These are phyloP conservation scores for Colletotrichum cuscutae DNA, from an alignment of 2,329 filamentous ascomycete species.

Conservation along the genomic window DNA sequence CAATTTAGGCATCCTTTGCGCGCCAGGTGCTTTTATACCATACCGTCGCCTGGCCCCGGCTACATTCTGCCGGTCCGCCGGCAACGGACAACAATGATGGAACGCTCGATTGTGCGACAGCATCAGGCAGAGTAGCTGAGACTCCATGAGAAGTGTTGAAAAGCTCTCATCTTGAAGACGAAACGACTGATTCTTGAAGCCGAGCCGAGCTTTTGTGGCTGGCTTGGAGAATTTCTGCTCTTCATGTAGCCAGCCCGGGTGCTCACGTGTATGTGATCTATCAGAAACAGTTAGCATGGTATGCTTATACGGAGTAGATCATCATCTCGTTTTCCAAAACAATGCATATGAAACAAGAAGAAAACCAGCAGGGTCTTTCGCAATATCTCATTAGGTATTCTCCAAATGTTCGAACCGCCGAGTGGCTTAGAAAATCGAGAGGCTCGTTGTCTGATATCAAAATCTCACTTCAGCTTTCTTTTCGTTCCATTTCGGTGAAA, in stretches of 20 bases:
- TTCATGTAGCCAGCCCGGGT: background rate
- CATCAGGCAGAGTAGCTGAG: background rate
- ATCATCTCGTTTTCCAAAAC: background rate
- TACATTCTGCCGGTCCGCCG: slow-evolving; percentile 2
- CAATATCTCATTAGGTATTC: background rate
- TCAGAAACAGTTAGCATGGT: background rate
- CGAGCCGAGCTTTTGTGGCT: background rate
- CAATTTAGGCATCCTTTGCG: slow-evolving; percentile 10
- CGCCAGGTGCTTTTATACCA: background rate
- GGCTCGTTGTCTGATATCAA: background rate
- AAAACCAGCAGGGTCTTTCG: background rate
- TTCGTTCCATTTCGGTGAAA: background rate
- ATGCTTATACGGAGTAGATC: background rate
- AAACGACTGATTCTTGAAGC: background rate
- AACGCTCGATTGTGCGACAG: background rate
- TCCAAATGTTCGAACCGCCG: background rate
- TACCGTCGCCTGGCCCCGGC: background rate
- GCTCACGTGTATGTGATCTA: background rate
- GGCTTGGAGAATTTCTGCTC: background rate
- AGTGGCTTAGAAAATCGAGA: background rate
- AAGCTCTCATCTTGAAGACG: background rate
- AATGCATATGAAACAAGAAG: background rate
- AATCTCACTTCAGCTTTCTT: background rate
- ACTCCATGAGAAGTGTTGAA: background rate
- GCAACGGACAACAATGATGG: background rate